Evolutionary conservation across 441 rosid genomes (phyloP).

Genomic region (Gossypium trilobum): DNA sequence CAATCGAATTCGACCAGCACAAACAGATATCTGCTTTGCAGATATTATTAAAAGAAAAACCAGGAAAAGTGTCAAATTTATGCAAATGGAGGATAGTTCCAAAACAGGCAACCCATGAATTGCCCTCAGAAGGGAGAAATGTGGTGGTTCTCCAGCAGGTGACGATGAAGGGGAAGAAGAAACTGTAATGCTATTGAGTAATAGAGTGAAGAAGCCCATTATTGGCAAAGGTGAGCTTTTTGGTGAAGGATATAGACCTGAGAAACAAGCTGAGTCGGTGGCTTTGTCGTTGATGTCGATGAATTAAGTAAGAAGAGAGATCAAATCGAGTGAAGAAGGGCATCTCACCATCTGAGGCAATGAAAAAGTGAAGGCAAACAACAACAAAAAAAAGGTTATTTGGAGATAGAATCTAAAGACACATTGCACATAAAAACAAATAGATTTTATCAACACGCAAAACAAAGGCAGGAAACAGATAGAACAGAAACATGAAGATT

Average conservation of each 20-base stretch:
- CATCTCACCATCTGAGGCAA: slow-evolving; percentile 58
- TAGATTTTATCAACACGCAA: slow-evolving; percentile 34
- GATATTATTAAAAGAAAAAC: slow-evolving; percentile 61
- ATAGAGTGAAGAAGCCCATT: slow-evolving; percentile 37
- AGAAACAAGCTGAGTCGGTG: slow-evolving; percentile 33
- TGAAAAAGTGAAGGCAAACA: slow-evolving; percentile 9
- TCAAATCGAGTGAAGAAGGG: slow-evolving; percentile 36
- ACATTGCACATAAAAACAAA: slow-evolving; percentile 42
- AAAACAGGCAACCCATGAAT: slow-evolving; percentile 44
- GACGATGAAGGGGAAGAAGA: slow-evolving; percentile 6
- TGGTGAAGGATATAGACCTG: background rate
- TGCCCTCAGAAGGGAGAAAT: slow-evolving; percentile 23
- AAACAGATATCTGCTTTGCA: slow-evolving; percentile 53
- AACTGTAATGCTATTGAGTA: slow-evolving; percentile 31
- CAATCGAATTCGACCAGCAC: slow-evolving; percentile 49
- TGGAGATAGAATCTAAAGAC: slow-evolving; percentile 43
- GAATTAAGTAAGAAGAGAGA: slow-evolving; percentile 28
- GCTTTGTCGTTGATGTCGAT: slow-evolving; percentile 7
- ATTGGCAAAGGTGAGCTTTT: slow-evolving; percentile 19
- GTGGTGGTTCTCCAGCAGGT: slow-evolving; percentile 11
- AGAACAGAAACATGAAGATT: slow-evolving; percentile 9
- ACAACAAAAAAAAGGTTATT: slow-evolving; percentile 10
- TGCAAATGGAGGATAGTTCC: slow-evolving; percentile 65
- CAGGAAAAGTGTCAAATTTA: slow-evolving; percentile 59
- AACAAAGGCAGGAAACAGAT: slow-evolving; percentile 20